A percentile compares a stretch with the other conserved stretches of the same genome.
These are phyloP conservation scores for Hemerocallis citrina DNA, from an alignment of 106 monocot species.

Conservation along the genomic window DNA sequence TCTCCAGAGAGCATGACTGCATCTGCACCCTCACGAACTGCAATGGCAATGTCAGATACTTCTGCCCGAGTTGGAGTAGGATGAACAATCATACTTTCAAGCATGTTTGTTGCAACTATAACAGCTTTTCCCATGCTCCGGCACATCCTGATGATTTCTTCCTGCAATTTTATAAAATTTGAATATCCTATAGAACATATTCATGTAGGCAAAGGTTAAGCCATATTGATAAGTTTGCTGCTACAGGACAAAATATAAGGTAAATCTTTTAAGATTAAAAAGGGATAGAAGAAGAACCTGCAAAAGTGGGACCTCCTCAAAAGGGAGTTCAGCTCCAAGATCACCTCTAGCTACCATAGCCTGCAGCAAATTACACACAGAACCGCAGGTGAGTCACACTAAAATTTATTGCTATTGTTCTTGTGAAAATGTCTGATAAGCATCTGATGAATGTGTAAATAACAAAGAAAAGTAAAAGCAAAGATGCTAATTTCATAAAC, in stretches of 20 bases:
- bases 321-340: constrained; percentile 98
- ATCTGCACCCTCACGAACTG: constrained; percentile 91
- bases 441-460: no score
- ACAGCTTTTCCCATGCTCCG: constrained; percentile 99
- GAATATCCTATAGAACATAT: neutral
- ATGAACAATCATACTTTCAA: constrained; percentile 99
- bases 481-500: no score
- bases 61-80: constrained; percentile 95
- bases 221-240: no score
- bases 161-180: constrained; percentile 36
- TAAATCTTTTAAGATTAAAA: no score
- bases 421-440: no score
- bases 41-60: constrained; percentile 95
- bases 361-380: constrained; percentile 29
- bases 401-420: no score
- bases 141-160: constrained; percentile 91
- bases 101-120: constrained; percentile 97
- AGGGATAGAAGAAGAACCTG: constrained; percentile 53
- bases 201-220: neutral
- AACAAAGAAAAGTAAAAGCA: neutral
- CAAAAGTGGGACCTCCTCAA: constrained; percentile 90
- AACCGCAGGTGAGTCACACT: no score
- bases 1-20: constrained; percentile 98
- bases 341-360: constrained; percentile 99
- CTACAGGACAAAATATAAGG: no score